Evolutionary conservation across 2,329 filamentous ascomycete species (phyloP).

Genomic region (Diplodia intermedia): DNA sequence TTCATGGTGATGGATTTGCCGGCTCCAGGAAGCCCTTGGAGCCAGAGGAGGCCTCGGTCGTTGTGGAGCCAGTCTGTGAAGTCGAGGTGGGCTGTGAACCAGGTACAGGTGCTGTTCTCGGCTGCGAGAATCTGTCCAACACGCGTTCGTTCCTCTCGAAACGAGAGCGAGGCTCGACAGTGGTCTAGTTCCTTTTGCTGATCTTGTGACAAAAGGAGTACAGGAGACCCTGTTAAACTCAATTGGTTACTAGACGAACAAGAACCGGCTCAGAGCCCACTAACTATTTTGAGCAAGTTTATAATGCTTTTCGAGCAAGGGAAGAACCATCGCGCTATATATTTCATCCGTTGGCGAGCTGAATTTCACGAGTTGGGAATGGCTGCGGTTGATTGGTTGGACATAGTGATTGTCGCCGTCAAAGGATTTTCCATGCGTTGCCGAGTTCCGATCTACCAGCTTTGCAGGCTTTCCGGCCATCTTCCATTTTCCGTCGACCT

Average conservation of each 20-base stretch:
- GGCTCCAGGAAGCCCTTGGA: not conserved
- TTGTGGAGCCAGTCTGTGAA: not conserved
- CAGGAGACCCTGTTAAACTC: not conserved
- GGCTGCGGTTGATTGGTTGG: not conserved
- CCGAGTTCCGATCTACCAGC: not conserved
- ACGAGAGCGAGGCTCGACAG: not conserved
- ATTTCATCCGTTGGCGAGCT: not conserved
- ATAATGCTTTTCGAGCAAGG: not conserved
- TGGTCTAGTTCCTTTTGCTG: not conserved
- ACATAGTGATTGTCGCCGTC: not conserved
- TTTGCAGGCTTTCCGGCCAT: not conserved
- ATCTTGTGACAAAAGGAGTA: not conserved
- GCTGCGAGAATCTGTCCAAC: not conserved
- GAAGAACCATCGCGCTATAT: not conserved
- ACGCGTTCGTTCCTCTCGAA: not conserved
- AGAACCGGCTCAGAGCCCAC: not conserved
- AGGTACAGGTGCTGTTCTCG: not conserved
- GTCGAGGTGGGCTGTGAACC: not conserved
- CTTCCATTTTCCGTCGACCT: not conserved
- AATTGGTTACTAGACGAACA: not conserved
- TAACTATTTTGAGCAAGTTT: not conserved
- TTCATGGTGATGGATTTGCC: conserved; percentile 4
- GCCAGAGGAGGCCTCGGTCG: not conserved
- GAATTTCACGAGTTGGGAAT: conserved; percentile 1
- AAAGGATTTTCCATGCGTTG: not conserved